A percentile compares a stretch with the other conserved stretches of the same genome.
Evolutionary conservation across 805 yeast species (phyloP).

Genomic region (Isabelozyma pseudorhagii): DNA sequence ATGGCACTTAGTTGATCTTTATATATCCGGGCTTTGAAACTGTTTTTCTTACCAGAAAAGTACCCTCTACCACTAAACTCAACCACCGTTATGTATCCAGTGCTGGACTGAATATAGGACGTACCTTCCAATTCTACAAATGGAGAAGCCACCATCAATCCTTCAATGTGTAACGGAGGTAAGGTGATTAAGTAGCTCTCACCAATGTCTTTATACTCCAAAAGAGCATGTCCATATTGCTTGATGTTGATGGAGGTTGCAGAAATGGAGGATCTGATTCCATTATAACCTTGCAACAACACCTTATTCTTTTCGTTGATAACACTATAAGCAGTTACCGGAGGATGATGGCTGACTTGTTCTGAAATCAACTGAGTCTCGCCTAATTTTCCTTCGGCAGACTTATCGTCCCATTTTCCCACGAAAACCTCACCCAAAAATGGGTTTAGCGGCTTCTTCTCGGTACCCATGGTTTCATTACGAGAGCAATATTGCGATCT

Average conservation of each 20-base stretch:
- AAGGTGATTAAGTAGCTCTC: conserved; percentile 80
- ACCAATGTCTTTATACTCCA: conserved; percentile 56
- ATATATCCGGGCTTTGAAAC: conserved; percentile 81
- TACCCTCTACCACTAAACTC: conserved; percentile 93
- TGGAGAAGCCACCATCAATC: conserved; percentile 85
- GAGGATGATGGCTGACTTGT: conserved; percentile 98
- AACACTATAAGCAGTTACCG: conserved; percentile 89
- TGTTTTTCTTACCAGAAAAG: conserved; percentile 90
- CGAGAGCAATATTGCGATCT: conserved; percentile 93
- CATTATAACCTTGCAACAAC: conserved; percentile 82
- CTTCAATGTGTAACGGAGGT: conserved; percentile 94
- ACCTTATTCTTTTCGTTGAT: conserved; percentile 69
- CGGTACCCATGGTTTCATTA: conserved; percentile 88
- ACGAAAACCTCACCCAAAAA: conserved; percentile 92
- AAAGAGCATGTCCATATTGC: conserved; percentile 88
- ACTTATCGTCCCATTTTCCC: conserved; percentile 74
- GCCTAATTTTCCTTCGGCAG: conserved; percentile 52
- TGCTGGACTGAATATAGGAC: conserved; percentile 77
- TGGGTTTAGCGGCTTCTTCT: conserved; percentile 96
- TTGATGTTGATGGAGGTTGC: conserved; percentile 78
- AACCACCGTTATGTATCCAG: conserved; percentile 68
- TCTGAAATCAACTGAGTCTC: conserved; percentile 80
- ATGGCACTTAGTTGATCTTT: conserved; percentile 48
- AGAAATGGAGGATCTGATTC: conserved; percentile 79
- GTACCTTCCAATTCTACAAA: conserved; percentile 92